Evolutionary conservation across 495 filamentous ascomycete species (phyloP).

Genomic region (Evansstolkia leycettana): DNA sequence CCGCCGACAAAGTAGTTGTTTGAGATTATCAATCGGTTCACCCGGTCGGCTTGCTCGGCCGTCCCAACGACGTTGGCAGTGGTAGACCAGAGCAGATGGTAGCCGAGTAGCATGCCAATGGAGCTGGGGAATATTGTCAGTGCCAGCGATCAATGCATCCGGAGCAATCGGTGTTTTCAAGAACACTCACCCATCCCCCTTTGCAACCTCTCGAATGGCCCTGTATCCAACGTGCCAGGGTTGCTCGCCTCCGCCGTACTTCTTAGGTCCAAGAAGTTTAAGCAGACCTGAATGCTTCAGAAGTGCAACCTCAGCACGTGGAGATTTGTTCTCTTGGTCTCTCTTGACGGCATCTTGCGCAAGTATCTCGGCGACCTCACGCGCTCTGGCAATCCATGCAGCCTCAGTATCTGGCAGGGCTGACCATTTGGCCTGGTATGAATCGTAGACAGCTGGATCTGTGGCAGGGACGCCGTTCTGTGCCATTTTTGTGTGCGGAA

Average conservation of each 20-base stretch:
- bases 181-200: constrained; percentile 38
- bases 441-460: constrained; percentile 38
- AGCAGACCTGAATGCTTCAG: constrained; percentile 45
- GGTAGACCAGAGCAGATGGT: constrained; percentile 49
- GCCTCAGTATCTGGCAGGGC: constrained; percentile 27
- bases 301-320: constrained; percentile 40
- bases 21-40: constrained; percentile 36
- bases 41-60: constrained; percentile 39
- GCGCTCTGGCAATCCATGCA: constrained; percentile 39
- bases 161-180: too few relatives aligned
- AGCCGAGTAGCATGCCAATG: constrained; percentile 47
- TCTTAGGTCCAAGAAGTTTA: constrained; percentile 39
- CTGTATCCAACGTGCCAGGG: constrained; percentile 44
- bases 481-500: too few relatives aligned
- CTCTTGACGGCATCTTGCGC: constrained; percentile 37
- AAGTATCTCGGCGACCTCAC: constrained; percentile 40
- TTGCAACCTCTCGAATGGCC: constrained; percentile 45
- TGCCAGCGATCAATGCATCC: too few relatives aligned
- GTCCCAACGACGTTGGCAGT: constrained; percentile 44
- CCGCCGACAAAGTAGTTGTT: constrained; percentile 51
- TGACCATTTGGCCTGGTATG: constrained; percentile 35
- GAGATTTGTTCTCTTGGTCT: constrained; percentile 44
- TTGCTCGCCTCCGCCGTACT: constrained; percentile 46
- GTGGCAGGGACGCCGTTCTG: constrained; percentile 19
- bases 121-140: too few relatives aligned